Conservation (phyloP, 768 basidiomycete genomes). For the Suillus ampliporus region DNA sequence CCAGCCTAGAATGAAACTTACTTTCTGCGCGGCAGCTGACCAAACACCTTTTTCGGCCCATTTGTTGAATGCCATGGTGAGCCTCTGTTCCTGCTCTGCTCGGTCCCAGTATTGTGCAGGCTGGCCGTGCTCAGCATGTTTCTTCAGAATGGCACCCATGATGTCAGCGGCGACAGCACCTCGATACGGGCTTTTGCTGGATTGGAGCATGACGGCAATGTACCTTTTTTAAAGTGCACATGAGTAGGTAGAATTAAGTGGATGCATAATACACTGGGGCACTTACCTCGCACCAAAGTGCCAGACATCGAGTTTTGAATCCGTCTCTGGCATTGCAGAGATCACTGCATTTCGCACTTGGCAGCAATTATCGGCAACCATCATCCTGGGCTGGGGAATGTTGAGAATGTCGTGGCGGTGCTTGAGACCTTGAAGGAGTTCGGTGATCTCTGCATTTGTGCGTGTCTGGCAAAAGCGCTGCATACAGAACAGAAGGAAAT, state of each 20-base stretch:
- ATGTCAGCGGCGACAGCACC: slow-evolving; percentile 15
- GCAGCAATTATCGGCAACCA: slow-evolving; percentile 30
- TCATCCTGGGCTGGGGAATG: slow-evolving; percentile 17
- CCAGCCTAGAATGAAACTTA: too few species aligned
- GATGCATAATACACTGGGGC: too few species aligned
- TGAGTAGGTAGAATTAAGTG: too few species aligned
- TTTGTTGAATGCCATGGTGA: too few species aligned
- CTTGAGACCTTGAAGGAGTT: slow-evolving; percentile 20
- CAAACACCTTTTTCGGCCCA: too few species aligned
- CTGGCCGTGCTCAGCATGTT: too few species aligned
- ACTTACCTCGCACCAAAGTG: slow-evolving; percentile 27
- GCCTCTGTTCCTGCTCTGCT: too few species aligned
- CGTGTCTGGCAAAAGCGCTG: slow-evolving; percentile 22
- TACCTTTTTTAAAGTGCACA: too few species aligned
- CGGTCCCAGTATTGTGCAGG: too few species aligned
- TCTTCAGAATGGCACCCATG: slow-evolving; percentile 17
- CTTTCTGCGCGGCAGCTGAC: too few species aligned
- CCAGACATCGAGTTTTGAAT: slow-evolving; percentile 21
- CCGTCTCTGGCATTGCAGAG: slow-evolving; percentile 6
- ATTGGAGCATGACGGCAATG: slow-evolving; percentile 16
- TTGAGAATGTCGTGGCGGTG: slow-evolving; percentile 14
- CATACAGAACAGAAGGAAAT: too few species aligned
- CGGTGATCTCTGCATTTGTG: slow-evolving; percentile 18
- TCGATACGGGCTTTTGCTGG: slow-evolving; percentile 12
- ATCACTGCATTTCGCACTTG: slow-evolving; percentile 14